phyloP scores from a whole-genome alignment of 1,139 yeast species.

The Debaryomycetaceae sp. region DNA sequence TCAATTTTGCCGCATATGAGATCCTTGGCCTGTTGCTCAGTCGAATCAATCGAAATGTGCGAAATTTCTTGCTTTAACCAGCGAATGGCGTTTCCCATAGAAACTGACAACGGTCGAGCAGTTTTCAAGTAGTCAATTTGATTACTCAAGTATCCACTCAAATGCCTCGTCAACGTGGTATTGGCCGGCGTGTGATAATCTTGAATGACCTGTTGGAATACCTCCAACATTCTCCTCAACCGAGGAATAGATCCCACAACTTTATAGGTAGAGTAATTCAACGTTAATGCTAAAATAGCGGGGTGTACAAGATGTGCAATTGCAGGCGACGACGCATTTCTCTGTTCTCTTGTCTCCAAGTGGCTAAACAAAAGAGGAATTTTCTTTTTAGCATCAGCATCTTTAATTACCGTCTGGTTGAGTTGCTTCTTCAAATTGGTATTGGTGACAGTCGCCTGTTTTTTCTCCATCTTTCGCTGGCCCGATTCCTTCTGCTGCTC shows the following conservation, averaged over 20 bases:
- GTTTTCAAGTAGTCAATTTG: slow-evolving; percentile 90
- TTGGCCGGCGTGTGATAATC: slow-evolving; percentile 83
- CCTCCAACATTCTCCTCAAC: slow-evolving; percentile 74
- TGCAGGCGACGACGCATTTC: slow-evolving; percentile 55
- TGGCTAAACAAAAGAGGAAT: slow-evolving; percentile 73
- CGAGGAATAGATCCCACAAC: slow-evolving; percentile 87
- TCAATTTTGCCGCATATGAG: slow-evolving; percentile 60
- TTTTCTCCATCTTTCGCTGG: slow-evolving; percentile 28
- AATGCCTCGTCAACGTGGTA: slow-evolving; percentile 76
- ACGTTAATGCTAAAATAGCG: slow-evolving; percentile 64
- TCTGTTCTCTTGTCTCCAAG: slow-evolving; percentile 71
- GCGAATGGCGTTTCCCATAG: slow-evolving; percentile 97
- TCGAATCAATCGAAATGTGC: slow-evolving; percentile 56
- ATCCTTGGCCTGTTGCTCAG: slow-evolving; percentile 67
- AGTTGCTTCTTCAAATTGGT: slow-evolving; percentile 47
- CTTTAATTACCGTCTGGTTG: slow-evolving; percentile 41
- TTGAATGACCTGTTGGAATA: slow-evolving; percentile 67
- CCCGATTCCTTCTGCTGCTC: slow-evolving; percentile 32
- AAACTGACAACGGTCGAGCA: slow-evolving; percentile 82
- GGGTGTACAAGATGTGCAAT: slow-evolving; percentile 78
- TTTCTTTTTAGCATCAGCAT: slow-evolving; percentile 24
- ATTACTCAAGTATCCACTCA: slow-evolving; percentile 82
- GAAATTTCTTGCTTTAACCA: slow-evolving; percentile 95
- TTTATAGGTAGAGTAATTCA: slow-evolving; percentile 72
- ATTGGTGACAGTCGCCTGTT: slow-evolving; percentile 24